A percentile compares a stretch with the other conserved stretches of the same genome.
Evolutionary conservation across 169 alveolate species (phyloP).

Genomic region (Prorocentrum cordatum): DNA sequence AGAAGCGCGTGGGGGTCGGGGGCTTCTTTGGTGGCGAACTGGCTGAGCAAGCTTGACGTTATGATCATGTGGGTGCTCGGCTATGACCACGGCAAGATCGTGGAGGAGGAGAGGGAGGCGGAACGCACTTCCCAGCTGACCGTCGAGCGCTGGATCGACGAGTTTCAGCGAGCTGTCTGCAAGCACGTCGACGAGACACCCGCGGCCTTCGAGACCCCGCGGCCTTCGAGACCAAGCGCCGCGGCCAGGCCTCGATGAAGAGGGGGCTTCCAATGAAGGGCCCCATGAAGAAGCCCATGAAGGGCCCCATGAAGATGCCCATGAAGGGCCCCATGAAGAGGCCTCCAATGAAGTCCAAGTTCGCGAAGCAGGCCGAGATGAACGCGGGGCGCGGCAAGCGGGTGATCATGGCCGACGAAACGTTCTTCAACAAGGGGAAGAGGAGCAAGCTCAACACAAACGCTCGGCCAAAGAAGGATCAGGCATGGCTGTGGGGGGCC

Average conservation of each 20-base stretch:
- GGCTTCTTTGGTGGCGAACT: neutral
- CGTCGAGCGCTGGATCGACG: neutral
- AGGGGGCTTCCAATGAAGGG: no score
- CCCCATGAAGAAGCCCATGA: no score
- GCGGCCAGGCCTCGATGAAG: no score
- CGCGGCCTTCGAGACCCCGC: no score
- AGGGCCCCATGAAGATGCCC: no score
- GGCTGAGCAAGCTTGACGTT: neutral
- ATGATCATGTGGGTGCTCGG: neutral
- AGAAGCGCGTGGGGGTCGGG: neutral
- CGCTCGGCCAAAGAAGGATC: neutral
- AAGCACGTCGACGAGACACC: neutral
- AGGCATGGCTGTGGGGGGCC: constrained; percentile 17
- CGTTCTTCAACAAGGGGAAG: no score
- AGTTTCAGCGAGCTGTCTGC: neutral
- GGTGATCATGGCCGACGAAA: neutral
- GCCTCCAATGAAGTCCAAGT: no score
- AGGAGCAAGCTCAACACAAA: no score
- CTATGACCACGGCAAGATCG: neutral
- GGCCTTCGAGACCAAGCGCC: no score
- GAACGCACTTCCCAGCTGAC: neutral
- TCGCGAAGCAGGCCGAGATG: neutral
- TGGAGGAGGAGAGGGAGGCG: no score
- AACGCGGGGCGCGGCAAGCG: neutral
- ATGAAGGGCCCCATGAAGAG: no score